Percentiles rank a stretch among this genome's conserved stretches.
These are phyloP conservation scores for Monilinia laxa DNA, from an alignment of 2,329 filamentous ascomycete genomes.

Conservation along the genomic window DNA sequence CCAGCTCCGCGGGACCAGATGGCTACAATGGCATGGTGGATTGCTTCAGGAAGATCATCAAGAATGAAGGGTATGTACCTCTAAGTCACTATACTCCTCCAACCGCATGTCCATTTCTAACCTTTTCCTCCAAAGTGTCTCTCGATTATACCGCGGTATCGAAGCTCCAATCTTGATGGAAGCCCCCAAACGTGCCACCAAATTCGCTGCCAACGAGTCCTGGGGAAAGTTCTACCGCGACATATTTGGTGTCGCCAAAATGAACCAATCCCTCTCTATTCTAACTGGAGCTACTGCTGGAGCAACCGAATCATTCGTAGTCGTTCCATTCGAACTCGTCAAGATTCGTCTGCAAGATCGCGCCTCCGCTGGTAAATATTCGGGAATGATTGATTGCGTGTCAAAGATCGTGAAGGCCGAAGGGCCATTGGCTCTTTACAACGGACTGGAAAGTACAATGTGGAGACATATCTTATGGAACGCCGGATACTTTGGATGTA, in stretches of 20 bases:
- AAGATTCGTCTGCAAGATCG: slow-evolving; percentile 98
- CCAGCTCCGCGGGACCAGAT: slow-evolving; percentile 76
- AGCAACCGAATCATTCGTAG: slow-evolving; percentile 93
- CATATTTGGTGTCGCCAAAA: slow-evolving; percentile 78
- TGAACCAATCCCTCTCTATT: slow-evolving; percentile 88
- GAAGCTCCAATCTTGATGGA: slow-evolving; percentile 97
- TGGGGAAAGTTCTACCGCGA: slow-evolving; percentile 95
- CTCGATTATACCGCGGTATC: slow-evolving; percentile 92
- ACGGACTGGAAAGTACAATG: slow-evolving; percentile 92
- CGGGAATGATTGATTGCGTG: slow-evolving; percentile 76
- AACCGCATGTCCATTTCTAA: background rate
- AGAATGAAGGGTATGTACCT: slow-evolving; percentile 77
- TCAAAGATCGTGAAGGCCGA: slow-evolving; percentile 80
- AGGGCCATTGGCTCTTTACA: slow-evolving; percentile 86
- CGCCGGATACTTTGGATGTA: slow-evolving; percentile 95
- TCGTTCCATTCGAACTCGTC: slow-evolving; percentile 96
- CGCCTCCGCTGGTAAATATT: slow-evolving; percentile 86
- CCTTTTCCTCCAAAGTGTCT: background rate
- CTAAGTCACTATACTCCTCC: background rate
- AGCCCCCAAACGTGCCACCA: slow-evolving; percentile 92
- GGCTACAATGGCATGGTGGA: slow-evolving; percentile 96
- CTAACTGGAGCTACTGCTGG: slow-evolving; percentile 93
- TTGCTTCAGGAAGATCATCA: slow-evolving; percentile 96
- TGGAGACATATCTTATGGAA: slow-evolving; percentile 97
- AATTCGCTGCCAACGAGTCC: slow-evolving; percentile 98